Percentiles rank a stretch among this genome's conserved stretches.
Conservation (phyloP, 305 asterid species). For the Solanum hybrid region DNA sequence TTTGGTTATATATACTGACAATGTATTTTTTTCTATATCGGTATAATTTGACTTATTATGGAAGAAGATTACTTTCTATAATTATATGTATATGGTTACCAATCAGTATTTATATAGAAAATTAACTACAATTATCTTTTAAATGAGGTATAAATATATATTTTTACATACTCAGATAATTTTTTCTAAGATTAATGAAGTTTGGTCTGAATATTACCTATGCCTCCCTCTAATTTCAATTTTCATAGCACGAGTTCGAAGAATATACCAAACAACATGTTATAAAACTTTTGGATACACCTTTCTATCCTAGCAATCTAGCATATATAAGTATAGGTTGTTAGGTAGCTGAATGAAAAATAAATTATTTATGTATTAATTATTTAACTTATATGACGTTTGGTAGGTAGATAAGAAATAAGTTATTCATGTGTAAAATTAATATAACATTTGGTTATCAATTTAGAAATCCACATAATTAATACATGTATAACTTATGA, state of each 20-base stretch:
- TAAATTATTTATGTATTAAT: too few species aligned
- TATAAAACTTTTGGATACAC: not conserved
- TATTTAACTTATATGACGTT: not conserved
- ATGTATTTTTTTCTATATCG: not conserved
- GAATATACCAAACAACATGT: not conserved
- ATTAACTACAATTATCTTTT: too few species aligned
- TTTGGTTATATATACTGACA: too few species aligned
- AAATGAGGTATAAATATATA: too few species aligned
- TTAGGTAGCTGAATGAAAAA: not conserved
- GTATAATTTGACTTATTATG: not conserved
- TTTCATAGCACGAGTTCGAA: not conserved
- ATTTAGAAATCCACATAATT: not conserved
- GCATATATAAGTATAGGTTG: not conserved
- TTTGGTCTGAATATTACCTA: not conserved
- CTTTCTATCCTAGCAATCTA: too few species aligned
- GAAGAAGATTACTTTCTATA: not conserved
- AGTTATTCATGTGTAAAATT: too few species aligned
- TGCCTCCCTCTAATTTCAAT: not conserved
- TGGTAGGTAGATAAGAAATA: too few species aligned
- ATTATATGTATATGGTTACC: too few species aligned
- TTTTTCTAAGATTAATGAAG: not conserved
- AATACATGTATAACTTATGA: too few species aligned
- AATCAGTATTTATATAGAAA: too few species aligned
- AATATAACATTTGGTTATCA: not conserved
- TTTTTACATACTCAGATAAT: too few species aligned